Evolutionary conservation across 495 filamentous ascomycete species (phyloP), one percentile per base, ranked within the genome.

Genomic region (Sordaria brevicollis): DNA sequence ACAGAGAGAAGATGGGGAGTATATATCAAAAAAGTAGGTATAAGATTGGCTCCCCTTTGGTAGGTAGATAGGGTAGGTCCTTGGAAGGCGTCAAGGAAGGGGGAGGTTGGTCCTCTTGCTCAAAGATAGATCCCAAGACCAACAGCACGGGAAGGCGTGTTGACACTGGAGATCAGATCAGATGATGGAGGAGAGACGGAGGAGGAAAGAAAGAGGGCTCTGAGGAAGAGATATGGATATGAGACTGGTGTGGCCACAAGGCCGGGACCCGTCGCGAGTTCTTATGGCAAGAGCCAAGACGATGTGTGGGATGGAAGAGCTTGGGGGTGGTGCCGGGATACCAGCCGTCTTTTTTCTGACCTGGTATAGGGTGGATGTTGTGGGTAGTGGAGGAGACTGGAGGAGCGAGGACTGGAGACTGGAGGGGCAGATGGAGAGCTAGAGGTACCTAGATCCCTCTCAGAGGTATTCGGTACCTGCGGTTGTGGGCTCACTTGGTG

Each of bases 31-130:
- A n/a, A 15, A 29, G 49, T 57, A 57, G 49, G 49, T 31, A 15
- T 17, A 17, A 57, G 13, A 25, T 31, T 57, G 49, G 49, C 68
- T 38, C 71, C 57, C 68, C 69, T 68, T 68, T 72, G 71, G 62
- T 31, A 34, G 34, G 38, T 33, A 66, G 67, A 19, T 54, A 35
- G 35, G 31, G 33, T 54, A 35, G 35, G 31, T 39, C 41, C 31
- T 35, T 15, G 37, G 34, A 33, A 35, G 29, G 31, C 67, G 11
- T 9, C 33, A 65, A 31, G 25, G 36, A 68, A n/a, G 49, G 49
- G 49, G 49, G 25, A 62, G 49, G 49, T 1, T 57, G 25, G 25
- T 57, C 49, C 25, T 57, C 49, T 57, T 57, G 49, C 49, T 57
- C 49, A 5, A 49, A 65, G 54, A 65, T 21, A 29, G 36, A 68